Conservation (phyloP, 192 early-diverging fungal species). For the Phycomyces blakesleeanus region DNA sequence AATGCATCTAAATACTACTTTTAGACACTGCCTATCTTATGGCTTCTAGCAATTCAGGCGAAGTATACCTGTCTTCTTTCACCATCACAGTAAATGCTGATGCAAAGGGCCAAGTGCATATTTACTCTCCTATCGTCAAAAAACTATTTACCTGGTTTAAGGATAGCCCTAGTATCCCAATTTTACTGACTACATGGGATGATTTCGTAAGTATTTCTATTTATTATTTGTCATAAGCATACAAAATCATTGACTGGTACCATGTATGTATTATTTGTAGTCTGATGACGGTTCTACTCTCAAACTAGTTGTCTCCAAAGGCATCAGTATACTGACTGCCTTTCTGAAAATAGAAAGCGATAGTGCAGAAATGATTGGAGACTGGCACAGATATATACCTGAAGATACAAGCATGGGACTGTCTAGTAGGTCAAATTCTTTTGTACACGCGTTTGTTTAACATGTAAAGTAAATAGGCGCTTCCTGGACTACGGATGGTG, state of each 20-base stretch:
- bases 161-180: neutral
- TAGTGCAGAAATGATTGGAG: neutral
- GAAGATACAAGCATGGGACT: slow-evolving; percentile 3
- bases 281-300: neutral
- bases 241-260: neutral
- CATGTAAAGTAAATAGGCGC: neutral
- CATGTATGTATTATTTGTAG: neutral
- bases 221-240: neutral
- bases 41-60: slow-evolving; percentile 6
- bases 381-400: neutral
- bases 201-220: slow-evolving; percentile 2
- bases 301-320: neutral
- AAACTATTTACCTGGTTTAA: slow-evolving; percentile 6
- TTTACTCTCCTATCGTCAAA: neutral
- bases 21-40: slow-evolving; percentile 8
- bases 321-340: neutral
- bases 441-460: neutral
- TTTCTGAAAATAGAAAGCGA: neutral
- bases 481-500: neutral
- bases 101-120: neutral
- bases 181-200: slow-evolving; percentile 3
- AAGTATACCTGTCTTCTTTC: neutral
- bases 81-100: neutral
- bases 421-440: neutral
- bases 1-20: neutral